Percentiles rank a stretch among this genome's conserved stretches.
phyloP scores from a whole-genome alignment of 352 stramenopile genomes.

The Globisporangium ultimum region DNA sequence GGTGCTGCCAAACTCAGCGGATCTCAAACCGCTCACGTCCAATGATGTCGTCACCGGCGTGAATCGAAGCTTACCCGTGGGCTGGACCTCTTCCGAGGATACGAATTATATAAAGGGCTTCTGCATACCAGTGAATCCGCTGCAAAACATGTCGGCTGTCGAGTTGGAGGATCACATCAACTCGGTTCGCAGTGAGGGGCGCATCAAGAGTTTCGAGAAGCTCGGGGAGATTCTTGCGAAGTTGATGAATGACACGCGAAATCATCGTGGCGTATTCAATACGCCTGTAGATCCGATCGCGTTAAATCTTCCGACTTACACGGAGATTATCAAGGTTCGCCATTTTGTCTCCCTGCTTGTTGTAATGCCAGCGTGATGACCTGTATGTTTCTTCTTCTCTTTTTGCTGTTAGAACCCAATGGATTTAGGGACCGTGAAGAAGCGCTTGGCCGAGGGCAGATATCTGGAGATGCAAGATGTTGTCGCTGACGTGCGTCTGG shows the following conservation, averaged over 20 bases:
- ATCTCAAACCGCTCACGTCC: conserved; percentile 21
- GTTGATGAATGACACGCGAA: conserved; percentile 71
- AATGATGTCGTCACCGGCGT: conserved; percentile 19
- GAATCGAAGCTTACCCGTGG: conserved; percentile 57
- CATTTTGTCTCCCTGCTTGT: neutral
- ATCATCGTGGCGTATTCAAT: conserved; percentile 75
- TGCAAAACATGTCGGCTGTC: conserved; percentile 53
- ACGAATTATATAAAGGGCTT: conserved; percentile 7
- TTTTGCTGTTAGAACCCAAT: conserved; percentile 62
- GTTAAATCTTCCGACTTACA: conserved; percentile 70
- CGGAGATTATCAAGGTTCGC: conserved; percentile 48
- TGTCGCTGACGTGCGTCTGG: conserved; percentile 69
- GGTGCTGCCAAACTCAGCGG: neutral
- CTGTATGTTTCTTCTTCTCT: neutral
- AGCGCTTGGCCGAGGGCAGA: conserved; percentile 66
- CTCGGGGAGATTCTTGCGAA: conserved; percentile 63
- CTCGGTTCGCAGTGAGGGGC: conserved; percentile 59
- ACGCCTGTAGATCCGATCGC: conserved; percentile 66
- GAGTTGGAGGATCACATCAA: conserved; percentile 65
- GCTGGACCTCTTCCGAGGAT: conserved; percentile 19
- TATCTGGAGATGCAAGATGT: conserved; percentile 89
- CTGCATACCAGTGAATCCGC: conserved; percentile 36
- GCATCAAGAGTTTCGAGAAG: conserved; percentile 60
- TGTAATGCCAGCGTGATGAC: neutral
- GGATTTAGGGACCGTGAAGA: conserved; percentile 89